Conservation (phyloP, 192 early-diverging fungal species). For the Gigaspora rosea region DNA sequence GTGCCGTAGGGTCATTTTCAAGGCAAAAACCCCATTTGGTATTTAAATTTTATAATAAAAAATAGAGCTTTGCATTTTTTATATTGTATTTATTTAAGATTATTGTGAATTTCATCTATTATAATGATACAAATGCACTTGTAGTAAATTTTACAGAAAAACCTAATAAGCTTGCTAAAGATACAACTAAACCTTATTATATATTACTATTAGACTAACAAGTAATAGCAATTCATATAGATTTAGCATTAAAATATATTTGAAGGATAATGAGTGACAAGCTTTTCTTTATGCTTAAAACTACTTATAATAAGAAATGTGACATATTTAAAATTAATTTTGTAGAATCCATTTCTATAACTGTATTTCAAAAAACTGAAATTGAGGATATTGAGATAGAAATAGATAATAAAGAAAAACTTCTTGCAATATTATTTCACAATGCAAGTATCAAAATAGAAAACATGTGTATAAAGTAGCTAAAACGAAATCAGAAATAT, state of each 20-base stretch:
- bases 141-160: no score
- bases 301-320: not conserved
- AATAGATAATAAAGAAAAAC: not conserved
- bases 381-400: not conserved
- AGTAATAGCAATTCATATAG: not conserved
- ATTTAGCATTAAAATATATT: not conserved
- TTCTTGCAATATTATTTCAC: not conserved
- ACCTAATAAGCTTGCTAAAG: no score
- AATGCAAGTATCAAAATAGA: not conserved
- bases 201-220: no score
- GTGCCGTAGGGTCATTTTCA: no score
- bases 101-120: no score
- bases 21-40: no score
- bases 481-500: no score
- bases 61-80: no score
- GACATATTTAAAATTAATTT: not conserved
- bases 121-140: no score
- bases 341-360: not conserved
- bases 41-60: no score
- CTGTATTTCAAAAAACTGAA: conserved; percentile 1
- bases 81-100: no score
- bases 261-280: not conserved
- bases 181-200: no score
- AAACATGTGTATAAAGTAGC: not conserved
- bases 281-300: not conserved